These are phyloP conservation scores for Solanum piurae DNA, from an alignment of 257 asterid genomes.

Conservation along the genomic window DNA sequence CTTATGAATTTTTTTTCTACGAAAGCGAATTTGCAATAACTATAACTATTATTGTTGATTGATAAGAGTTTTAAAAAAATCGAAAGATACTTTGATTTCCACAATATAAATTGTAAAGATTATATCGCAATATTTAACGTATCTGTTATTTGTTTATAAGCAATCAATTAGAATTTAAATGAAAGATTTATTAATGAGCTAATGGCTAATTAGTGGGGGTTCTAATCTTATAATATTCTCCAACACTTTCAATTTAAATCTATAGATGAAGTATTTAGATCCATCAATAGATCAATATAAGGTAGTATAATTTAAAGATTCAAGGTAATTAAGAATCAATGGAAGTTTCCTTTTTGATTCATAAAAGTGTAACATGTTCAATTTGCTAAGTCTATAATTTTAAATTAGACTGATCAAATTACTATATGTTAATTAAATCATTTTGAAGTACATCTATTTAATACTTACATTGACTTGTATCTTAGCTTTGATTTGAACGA, in stretches of 20 bases:
- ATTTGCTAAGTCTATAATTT: neutral
- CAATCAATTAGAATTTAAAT: neutral
- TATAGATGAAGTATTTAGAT: neutral
- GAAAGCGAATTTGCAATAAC: neutral
- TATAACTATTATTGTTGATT: rapidly evolving
- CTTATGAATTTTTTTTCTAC: too few relatives aligned
- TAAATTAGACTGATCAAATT: too few relatives aligned
- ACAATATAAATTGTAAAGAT: neutral
- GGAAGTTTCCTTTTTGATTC: neutral
- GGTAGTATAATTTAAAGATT: neutral
- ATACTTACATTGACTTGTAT: neutral
- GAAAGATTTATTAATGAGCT: neutral
- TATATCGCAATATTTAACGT: rapidly evolving
- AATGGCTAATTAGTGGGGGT: neutral
- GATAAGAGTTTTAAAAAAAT: neutral
- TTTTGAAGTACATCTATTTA: neutral
- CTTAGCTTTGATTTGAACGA: neutral
- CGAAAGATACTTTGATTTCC: too few relatives aligned
- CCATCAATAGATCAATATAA: neutral
- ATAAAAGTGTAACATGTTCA: neutral
- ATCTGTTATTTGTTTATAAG: too few relatives aligned
- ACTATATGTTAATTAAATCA: neutral
- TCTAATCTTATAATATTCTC: neutral
- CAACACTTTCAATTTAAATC: neutral
- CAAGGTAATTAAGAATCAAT: too few relatives aligned